These are phyloP conservation scores for Rhynchosporium graminicola DNA, from an alignment of 2,329 filamentous ascomycete genomes.

Conservation along the genomic window DNA sequence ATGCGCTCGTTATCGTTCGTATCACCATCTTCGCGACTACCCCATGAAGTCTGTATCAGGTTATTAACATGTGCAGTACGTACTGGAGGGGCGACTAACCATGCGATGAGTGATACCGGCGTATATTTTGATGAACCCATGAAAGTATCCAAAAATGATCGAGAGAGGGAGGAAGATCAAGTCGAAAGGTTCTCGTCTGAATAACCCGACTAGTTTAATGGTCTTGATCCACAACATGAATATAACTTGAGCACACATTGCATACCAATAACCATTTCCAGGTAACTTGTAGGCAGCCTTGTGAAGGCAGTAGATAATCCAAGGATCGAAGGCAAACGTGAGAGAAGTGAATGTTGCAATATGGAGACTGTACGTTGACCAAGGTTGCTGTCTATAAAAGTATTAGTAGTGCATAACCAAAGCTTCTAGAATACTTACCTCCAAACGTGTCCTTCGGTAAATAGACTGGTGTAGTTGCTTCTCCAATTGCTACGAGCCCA, in stretches of 20 bases:
- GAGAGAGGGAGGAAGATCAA: slow-evolving; percentile 80
- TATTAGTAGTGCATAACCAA: slow-evolving; percentile 23
- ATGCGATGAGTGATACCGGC: slow-evolving; percentile 79
- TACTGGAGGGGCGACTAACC: slow-evolving; percentile 56
- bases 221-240: slow-evolving; percentile 91
- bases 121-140: slow-evolving; percentile 89
- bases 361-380: slow-evolving; percentile 92
- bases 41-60: slow-evolving; percentile 79
- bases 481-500: slow-evolving; percentile 99
- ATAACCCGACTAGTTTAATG: slow-evolving; percentile 86
- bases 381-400: slow-evolving; percentile 73
- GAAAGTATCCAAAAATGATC: slow-evolving; percentile 87
- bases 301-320: slow-evolving; percentile 69
- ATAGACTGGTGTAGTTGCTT: slow-evolving; percentile 89
- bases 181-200: slow-evolving; percentile 80
- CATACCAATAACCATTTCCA: slow-evolving; percentile 51
- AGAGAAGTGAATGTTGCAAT: slow-evolving; percentile 90
- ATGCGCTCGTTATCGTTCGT: slow-evolving; percentile 71
- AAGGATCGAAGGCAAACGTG: slow-evolving; percentile 75
- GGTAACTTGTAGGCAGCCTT: slow-evolving; percentile 66
- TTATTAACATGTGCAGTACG: slow-evolving; percentile 18
- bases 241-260: slow-evolving; percentile 62
- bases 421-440: slow-evolving; percentile 59
- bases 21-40: slow-evolving; percentile 89
- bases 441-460: slow-evolving; percentile 82